Evolutionary conservation across 2,329 filamentous ascomycete species (phyloP), one percentile per base, ranked within the genome.

Genomic region (Elsinoe arachidis): DNA sequence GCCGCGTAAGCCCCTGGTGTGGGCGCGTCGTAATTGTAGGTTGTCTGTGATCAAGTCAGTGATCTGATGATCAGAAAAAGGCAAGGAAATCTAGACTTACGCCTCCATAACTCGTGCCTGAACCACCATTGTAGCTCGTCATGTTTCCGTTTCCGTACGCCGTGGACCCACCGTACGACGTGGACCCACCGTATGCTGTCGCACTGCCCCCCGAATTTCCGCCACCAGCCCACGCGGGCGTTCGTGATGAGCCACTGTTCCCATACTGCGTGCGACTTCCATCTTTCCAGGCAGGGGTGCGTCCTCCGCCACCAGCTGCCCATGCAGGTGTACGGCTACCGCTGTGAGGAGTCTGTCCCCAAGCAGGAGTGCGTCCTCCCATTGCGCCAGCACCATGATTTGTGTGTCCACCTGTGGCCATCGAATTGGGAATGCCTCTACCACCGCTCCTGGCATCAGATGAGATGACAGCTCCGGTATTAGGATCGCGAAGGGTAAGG

Each of bases 401-500:
- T 58, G 71, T 72, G 5, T 66, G 66, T 54, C 68, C 67, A 37
- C 65, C 66, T n/a, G 49, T 53, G 5, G 49, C 49, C 49, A 53
- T 53, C 2, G 26, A 17, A 15, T 5, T 26, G 47, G 73, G 77
- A 64, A 74, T 78, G 64, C 67, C 78, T 61, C 58, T 67, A 66
- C 56, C 64, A 49, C 71, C 73, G 58, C 77, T 76, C 47, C 78
- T 77, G 63, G 70, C 53, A 73, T 76, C 62, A 58, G 88, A 83
- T 63, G 91, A 86, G 61, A 95, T 86, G n/a, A 80, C 81, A 57
- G 85, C 82, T 46, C 90, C 91, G 3, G 87, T 92, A 57, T 86
- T 73, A 61, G 80, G 77, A 61, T 99, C 92, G 71, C 92, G 91
- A 73, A 95, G 87, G 21, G 82, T 82, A n/a, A 99, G 75, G 58